Conservation (phyloP, 352 stramenopile genomes). For the Pythium vanterpoolii region DNA sequence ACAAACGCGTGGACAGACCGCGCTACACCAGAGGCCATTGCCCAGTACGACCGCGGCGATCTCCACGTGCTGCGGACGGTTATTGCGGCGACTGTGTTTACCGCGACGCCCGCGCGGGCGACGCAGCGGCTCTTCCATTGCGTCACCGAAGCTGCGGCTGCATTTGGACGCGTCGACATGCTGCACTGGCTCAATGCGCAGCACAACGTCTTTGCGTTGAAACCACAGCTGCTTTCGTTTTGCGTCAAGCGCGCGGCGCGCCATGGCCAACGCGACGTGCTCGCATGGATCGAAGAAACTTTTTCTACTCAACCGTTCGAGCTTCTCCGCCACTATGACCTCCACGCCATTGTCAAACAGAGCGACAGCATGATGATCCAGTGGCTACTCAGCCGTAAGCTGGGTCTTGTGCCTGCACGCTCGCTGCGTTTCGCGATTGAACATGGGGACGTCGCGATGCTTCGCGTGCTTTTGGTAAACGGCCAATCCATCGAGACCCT, state of each 20-base stretch:
- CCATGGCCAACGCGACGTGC: neutral
- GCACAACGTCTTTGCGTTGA: neutral
- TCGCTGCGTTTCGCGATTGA: constrained; percentile 2
- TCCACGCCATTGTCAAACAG: constrained; percentile 1
- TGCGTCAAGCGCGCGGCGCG: constrained; percentile 5
- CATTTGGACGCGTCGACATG: constrained; percentile 11
- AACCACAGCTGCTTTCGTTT: neutral
- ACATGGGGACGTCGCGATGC: neutral
- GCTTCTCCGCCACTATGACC: neutral
- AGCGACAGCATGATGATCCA: neutral
- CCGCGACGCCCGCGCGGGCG: neutral
- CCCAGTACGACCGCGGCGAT: constrained; percentile 1
- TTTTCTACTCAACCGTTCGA: neutral
- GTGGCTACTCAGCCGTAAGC: neutral
- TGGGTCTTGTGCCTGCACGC: neutral
- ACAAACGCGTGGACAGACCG: neutral
- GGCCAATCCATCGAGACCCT: neutral
- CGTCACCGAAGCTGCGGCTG: constrained; percentile 7
- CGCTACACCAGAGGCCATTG: constrained; percentile 9
- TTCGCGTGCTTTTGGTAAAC: constrained; percentile 10
- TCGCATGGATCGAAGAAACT: neutral
- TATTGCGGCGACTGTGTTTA: neutral
- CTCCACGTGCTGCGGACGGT: neutral
- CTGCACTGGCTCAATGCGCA: constrained; percentile 4
- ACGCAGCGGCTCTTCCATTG: constrained; percentile 5